phyloP scores from a whole-genome alignment of 768 basidiomycete species.

The Tubosaeta brunneosetosa region DNA sequence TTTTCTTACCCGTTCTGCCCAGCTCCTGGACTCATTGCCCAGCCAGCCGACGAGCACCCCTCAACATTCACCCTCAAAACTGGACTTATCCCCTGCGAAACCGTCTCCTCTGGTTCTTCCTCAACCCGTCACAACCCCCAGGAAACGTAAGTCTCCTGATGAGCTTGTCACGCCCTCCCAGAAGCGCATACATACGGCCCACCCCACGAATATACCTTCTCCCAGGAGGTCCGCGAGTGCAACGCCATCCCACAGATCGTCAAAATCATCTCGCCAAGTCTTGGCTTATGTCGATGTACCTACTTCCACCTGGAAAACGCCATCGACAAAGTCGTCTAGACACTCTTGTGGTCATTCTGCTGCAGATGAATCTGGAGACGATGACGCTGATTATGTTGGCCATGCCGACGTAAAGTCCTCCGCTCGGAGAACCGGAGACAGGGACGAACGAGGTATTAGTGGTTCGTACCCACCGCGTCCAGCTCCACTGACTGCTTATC shows the following conservation, averaged over 20 bases:
- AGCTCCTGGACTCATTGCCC: conserved; percentile 39
- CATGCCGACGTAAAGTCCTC: conserved; percentile 44
- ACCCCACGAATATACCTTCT: conserved; percentile 10
- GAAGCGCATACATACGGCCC: conserved; percentile 47
- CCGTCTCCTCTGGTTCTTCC: conserved; percentile 1
- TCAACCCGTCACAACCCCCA: conserved; percentile 46
- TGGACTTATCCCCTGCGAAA: conserved; percentile 15
- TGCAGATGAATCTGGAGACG: conserved; percentile 49
- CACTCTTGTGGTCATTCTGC: conserved; percentile 41
- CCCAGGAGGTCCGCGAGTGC: conserved; percentile 13
- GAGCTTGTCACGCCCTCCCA: conserved; percentile 56
- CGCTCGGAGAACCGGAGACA: conserved; percentile 60
- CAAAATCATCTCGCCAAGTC: conserved; percentile 30
- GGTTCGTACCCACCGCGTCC: neutral
- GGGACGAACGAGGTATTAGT: conserved; percentile 65
- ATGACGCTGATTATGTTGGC: conserved; percentile 27
- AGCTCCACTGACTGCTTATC: neutral
- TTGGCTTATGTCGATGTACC: conserved; percentile 33
- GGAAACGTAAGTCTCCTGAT: conserved; percentile 64
- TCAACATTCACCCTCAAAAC: conserved; percentile 14
- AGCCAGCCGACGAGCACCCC: conserved; percentile 11
- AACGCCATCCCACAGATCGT: conserved; percentile 24
- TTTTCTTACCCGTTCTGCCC: conserved; percentile 46
- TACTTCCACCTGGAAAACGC: conserved; percentile 25
- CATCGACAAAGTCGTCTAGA: conserved; percentile 20